Evolutionary conservation across 805 yeast species (phyloP).

Genomic region (Maudiozyma saulgeensis): DNA sequence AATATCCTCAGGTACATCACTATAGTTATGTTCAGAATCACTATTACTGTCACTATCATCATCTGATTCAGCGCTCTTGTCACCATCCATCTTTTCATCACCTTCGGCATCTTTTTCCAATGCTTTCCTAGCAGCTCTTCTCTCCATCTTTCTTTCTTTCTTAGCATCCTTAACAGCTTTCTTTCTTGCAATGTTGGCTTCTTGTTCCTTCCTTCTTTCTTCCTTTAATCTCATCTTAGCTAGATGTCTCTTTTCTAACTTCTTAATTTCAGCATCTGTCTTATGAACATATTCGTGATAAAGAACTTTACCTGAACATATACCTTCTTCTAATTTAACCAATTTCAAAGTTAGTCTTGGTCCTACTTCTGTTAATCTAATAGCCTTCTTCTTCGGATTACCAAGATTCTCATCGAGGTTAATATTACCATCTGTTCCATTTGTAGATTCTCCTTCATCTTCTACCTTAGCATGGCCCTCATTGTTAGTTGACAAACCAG

Average conservation of each 20-base stretch:
- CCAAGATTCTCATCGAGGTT: constrained; percentile 1
- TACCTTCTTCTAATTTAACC: constrained; percentile 84
- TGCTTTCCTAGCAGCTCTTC: constrained; percentile 34
- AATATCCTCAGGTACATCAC: constrained; percentile 36
- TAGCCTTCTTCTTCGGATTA: constrained; percentile 60
- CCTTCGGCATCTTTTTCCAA: constrained; percentile 19
- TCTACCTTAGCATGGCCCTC: constrained; percentile 12
- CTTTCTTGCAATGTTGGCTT: constrained; percentile 67
- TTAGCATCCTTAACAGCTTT: constrained; percentile 64
- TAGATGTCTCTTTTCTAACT: constrained; percentile 59
- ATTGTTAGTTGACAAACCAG: constrained; percentile 14
- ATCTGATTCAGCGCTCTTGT: constrained; percentile 16
- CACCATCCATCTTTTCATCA: constrained; percentile 12
- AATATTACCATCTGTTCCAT: constrained; percentile 4
- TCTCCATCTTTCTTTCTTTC: constrained; percentile 54
- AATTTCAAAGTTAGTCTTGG: constrained; percentile 74
- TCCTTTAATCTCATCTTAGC: constrained; percentile 52
- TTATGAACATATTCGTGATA: constrained; percentile 69
- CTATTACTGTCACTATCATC: constrained; percentile 27
- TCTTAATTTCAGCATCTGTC: constrained; percentile 47
- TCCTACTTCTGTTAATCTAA: constrained; percentile 85
- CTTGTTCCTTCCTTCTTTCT: constrained; percentile 67
- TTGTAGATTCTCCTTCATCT: constrained; percentile 8
- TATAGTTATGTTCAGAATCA: constrained; percentile 26
- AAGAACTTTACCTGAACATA: constrained; percentile 79